These are phyloP conservation scores for Galerina sulciceps DNA, from an alignment of 768 basidiomycete species.

Conservation along the genomic window DNA sequence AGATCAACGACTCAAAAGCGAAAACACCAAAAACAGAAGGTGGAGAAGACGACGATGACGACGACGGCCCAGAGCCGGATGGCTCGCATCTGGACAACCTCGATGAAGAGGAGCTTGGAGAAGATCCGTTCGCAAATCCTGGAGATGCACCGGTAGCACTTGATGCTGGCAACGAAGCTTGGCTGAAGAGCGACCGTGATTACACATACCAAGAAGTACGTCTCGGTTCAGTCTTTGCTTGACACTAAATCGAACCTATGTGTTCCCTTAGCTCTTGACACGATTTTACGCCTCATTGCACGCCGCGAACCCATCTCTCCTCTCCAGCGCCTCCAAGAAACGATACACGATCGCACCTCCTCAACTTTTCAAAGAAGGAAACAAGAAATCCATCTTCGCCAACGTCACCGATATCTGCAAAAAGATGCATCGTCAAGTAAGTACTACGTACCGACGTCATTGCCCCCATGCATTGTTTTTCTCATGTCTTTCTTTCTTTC, in stretches of 20 bases:
- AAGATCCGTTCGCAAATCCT: constrained; percentile 79
- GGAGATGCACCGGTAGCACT: constrained; percentile 59
- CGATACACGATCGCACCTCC: constrained; percentile 98
- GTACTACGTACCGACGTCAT: constrained; percentile 10
- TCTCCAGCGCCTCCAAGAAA: constrained; percentile 80
- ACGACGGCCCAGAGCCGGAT: constrained; percentile 55
- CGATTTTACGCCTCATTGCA: constrained; percentile 93
- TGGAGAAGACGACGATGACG: constrained; percentile 61
- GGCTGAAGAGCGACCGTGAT: constrained; percentile 92
- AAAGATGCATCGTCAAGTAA: constrained; percentile 87
- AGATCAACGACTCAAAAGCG: constrained; percentile 73
- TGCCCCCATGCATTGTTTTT: neutral
- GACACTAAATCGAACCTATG: neutral
- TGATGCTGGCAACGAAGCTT: constrained; percentile 82
- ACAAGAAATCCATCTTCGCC: constrained; percentile 96
- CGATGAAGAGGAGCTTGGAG: constrained; percentile 86
- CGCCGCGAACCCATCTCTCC: constrained; percentile 90
- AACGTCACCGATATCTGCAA: constrained; percentile 98
- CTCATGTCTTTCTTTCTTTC: neutral
- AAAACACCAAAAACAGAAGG: constrained; percentile 20
- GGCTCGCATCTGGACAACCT: constrained; percentile 69
- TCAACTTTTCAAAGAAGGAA: constrained; percentile 91
- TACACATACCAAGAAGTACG: constrained; percentile 93
- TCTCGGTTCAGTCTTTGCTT: constrained; percentile 3
- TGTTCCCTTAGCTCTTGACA: constrained; percentile 70